Conservation (phyloP, 176 grass and related monocot species). For the Musa beccarii region DNA sequence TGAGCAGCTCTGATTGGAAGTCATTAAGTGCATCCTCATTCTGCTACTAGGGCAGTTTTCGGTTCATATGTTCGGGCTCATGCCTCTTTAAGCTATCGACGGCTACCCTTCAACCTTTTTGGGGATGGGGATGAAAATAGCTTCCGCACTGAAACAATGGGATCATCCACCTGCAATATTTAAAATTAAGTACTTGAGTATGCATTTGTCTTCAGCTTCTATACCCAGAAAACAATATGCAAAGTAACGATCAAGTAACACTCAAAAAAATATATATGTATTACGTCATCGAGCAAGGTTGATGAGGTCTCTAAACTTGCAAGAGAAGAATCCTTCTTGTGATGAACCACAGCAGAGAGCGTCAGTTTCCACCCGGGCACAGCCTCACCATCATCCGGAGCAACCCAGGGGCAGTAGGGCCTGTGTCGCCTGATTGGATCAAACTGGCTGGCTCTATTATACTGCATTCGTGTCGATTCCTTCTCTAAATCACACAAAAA, state of each 20-base stretch:
- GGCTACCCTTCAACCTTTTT: conserved; percentile 42
- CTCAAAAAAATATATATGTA: neutral
- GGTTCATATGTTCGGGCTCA: neutral
- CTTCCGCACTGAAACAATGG: conserved; percentile 69
- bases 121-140: conserved; percentile 57
- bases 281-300: conserved; percentile 60
- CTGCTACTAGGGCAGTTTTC: too few relatives aligned
- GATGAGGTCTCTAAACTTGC: conserved; percentile 10
- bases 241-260: neutral
- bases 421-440: conserved; percentile 90
- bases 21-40: too few relatives aligned
- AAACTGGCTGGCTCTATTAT: conserved; percentile 52
- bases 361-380: conserved; percentile 75
- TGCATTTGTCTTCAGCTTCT: neutral
- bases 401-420: conserved; percentile 85
- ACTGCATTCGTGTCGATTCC: conserved; percentile 26
- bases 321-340: conserved; percentile 18
- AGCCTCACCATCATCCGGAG: conserved; percentile 34
- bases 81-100: conserved; percentile 2
- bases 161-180: conserved; percentile 57
- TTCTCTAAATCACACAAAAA: conserved; percentile 30
- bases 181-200: neutral
- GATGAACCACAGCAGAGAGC: conserved; percentile 57
- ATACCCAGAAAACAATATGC: conserved; percentile 9
- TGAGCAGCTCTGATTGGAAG: too few relatives aligned